phyloP scores from a whole-genome alignment of 495 filamentous ascomycete species.

The Aspergillus affinis region DNA sequence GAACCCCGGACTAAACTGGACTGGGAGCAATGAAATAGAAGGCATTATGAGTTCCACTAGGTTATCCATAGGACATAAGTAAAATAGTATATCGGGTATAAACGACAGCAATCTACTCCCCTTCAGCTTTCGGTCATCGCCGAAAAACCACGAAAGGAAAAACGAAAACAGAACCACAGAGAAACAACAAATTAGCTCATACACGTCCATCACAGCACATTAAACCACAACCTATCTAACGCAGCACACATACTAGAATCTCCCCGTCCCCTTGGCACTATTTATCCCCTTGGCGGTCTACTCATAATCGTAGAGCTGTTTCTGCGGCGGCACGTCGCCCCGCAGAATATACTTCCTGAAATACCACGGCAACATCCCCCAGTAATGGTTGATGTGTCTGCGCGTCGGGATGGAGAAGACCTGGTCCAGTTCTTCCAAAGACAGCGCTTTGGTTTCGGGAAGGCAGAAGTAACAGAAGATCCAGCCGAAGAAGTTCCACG shows the following conservation, averaged over 20 bases:
- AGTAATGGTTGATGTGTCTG: constrained; percentile 35
- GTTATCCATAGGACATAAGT: not conserved
- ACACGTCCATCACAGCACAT: not conserved
- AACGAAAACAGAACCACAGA: not conserved
- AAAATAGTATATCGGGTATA: not conserved
- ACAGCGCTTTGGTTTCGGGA: constrained; percentile 47
- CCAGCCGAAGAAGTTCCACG: constrained; percentile 44
- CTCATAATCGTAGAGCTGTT: constrained; percentile 25
- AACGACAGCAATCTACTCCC: not conserved
- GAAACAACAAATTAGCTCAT: not conserved
- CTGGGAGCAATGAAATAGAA: not conserved
- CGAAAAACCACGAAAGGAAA: not conserved
- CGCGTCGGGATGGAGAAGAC: constrained; percentile 43
- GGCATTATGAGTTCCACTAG: not conserved
- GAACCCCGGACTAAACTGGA: not conserved
- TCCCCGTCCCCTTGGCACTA: too few relatives aligned
- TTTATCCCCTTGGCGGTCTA: too few relatives aligned
- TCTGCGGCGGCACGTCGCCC: constrained; percentile 22
- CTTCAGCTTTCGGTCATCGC: not conserved
- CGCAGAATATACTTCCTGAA: constrained; percentile 42
- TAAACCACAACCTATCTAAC: not conserved
- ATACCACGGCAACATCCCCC: constrained; percentile 48
- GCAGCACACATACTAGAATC: not conserved
- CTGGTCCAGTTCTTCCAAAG: constrained; percentile 48
- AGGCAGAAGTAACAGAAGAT: constrained; percentile 38